Conservation (phyloP, 169 alveolate genomes). For the Plasmodium berghei region DNA sequence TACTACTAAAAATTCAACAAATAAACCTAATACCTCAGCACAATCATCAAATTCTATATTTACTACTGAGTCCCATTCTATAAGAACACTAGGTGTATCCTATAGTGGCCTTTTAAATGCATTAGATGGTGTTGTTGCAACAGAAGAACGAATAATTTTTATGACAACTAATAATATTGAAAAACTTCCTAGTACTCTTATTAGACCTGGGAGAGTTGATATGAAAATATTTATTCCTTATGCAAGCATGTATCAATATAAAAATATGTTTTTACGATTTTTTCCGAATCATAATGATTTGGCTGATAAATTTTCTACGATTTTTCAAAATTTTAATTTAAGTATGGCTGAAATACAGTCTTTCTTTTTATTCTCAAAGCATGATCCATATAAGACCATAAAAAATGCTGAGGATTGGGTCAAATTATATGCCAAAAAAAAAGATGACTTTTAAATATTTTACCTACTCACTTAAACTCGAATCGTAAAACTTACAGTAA, state of each 20-base stretch:
- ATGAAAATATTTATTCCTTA: slow-evolving; percentile 84
- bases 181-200: slow-evolving; percentile 83
- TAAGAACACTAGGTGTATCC: slow-evolving; percentile 82
- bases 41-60: not conserved
- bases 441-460: not conserved
- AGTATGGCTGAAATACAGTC: slow-evolving; percentile 90
- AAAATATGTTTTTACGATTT: slow-evolving; percentile 82
- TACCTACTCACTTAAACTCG: too few relatives aligned
- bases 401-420: slow-evolving; percentile 81
- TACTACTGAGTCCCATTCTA: not conserved
- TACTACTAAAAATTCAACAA: not conserved
- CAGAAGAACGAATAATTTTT: slow-evolving; percentile 87
- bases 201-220: slow-evolving; percentile 90
- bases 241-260: slow-evolving; percentile 83
- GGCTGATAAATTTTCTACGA: slow-evolving; percentile 79
- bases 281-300: slow-evolving; percentile 81
- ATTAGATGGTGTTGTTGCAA: slow-evolving; percentile 89
- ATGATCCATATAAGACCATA: slow-evolving; percentile 79
- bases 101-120: slow-evolving; percentile 91
- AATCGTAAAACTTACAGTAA: too few relatives aligned
- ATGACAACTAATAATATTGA: slow-evolving; percentile 89
- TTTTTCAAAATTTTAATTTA: slow-evolving; percentile 74
- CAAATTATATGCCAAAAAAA: slow-evolving; percentile 64
- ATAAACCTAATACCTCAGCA: not conserved
- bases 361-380: slow-evolving; percentile 83